Conservation (phyloP, 1,139 yeast genomes). For the Pichia sp. region DNA sequence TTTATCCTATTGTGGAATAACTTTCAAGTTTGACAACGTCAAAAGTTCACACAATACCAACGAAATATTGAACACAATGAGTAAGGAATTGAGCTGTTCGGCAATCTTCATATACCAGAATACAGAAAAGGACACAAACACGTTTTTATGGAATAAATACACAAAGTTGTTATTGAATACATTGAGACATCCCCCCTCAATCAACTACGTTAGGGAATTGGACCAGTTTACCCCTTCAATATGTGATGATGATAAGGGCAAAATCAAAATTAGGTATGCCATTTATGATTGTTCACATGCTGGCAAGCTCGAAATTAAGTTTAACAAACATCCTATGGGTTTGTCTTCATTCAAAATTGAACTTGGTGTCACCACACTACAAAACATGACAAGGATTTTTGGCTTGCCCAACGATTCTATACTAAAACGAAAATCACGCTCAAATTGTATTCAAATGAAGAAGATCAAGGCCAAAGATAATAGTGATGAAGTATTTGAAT, state of each 20-base stretch:
- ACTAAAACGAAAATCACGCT: slow-evolving; percentile 34
- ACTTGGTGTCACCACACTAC: slow-evolving; percentile 47
- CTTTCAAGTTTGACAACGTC: slow-evolving; percentile 40
- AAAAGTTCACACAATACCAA: slow-evolving; percentile 8
- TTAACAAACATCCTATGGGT: slow-evolving; percentile 1
- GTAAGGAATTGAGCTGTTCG: slow-evolving; percentile 38
- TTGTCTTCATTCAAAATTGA: slow-evolving; percentile 17
- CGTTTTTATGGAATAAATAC: slow-evolving; percentile 5
- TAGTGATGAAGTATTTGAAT: slow-evolving; percentile 39
- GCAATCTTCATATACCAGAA: slow-evolving; percentile 39
- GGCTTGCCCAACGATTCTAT: slow-evolving; percentile 59
- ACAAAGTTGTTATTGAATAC: background rate
- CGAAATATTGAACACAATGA: slow-evolving; percentile 32
- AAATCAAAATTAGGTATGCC: background rate
- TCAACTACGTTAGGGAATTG: background rate
- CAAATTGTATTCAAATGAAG: slow-evolving; percentile 9
- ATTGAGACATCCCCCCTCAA: background rate
- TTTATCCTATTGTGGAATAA: slow-evolving; percentile 53
- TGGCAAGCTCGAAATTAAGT: background rate
- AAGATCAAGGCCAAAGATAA: background rate
- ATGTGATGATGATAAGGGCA: background rate
- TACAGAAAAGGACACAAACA: background rate
- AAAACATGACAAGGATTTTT: slow-evolving; percentile 41
- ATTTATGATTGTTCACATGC: background rate
- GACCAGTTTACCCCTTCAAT: background rate